phyloP scores from a whole-genome alignment of 202 grass and related monocot species.

The Panicum hallii region DNA sequence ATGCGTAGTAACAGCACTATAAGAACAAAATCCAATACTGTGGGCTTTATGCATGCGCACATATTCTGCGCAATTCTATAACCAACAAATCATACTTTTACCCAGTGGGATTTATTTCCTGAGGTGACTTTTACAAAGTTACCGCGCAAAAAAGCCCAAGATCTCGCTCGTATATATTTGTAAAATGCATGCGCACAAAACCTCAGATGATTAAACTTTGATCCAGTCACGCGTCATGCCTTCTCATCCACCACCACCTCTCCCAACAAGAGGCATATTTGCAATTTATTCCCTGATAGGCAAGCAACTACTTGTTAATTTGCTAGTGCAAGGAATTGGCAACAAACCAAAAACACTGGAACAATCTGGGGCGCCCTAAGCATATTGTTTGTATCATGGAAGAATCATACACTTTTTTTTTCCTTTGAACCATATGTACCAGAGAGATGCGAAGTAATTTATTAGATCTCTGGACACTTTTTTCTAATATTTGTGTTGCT shows the following conservation, averaged over 20 bases:
- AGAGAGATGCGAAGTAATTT: neutral
- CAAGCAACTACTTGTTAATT: constrained; percentile 33
- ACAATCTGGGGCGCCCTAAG: constrained; percentile 10
- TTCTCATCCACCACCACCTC: constrained; percentile 33
- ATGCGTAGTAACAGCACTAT: neutral
- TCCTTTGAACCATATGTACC: neutral
- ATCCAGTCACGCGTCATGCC: constrained; percentile 27
- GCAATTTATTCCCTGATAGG: constrained; percentile 31
- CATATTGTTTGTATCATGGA: constrained; percentile 4
- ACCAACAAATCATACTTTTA: neutral
- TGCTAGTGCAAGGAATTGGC: constrained; percentile 5
- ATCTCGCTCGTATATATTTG: neutral
- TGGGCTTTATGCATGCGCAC: neutral
- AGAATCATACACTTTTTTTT: neutral
- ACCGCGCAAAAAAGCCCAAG: neutral
- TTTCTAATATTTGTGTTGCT: neutral
- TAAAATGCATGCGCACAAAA: constrained; percentile 5
- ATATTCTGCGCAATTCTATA: constrained; percentile 9
- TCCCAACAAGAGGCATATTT: neutral
- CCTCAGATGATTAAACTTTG: constrained; percentile 6
- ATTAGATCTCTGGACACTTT: neutral
- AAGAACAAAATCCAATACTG: neutral
- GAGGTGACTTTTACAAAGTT: neutral
- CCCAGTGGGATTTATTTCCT: constrained; percentile 21
- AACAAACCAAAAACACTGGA: constrained; percentile 28